A percentile compares a stretch with the other conserved stretches of the same genome.
Conservation (phyloP, 768 basidiomycete genomes). For the Lactarius vividus region DNA sequence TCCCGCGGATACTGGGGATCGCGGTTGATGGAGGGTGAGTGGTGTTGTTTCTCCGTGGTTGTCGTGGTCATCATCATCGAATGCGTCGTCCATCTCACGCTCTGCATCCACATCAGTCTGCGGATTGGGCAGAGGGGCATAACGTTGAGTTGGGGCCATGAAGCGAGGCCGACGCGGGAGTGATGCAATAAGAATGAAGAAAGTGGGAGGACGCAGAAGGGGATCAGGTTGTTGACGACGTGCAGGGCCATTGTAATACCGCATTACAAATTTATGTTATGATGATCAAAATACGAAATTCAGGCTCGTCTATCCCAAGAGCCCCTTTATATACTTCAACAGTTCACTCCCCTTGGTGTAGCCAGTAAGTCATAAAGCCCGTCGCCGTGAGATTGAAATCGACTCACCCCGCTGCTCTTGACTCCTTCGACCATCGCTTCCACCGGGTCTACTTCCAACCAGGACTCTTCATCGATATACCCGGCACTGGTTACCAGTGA, state of each 20-base stretch:
- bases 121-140: conserved; percentile 51
- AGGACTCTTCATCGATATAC: conserved; percentile 35
- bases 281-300: neutral
- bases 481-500: conserved; percentile 31
- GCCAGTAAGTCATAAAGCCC: conserved; percentile 15
- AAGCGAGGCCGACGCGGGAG: neutral
- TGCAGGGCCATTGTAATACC: neutral
- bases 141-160: conserved; percentile 47
- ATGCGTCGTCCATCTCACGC: conserved; percentile 75
- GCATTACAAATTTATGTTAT: neutral
- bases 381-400: neutral
- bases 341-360: conserved; percentile 47
- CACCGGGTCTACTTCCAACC: conserved; percentile 46
- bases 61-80: conserved; percentile 61
- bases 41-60: conserved; percentile 39
- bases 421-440: conserved; percentile 77
- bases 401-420: conserved; percentile 63
- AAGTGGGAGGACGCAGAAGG: neutral
- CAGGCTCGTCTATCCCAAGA: conserved; percentile 26
- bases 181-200: neutral
- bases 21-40: conserved; percentile 35
- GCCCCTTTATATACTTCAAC: conserved; percentile 26
- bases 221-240: neutral
- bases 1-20: conserved; percentile 35
- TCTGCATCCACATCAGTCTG: conserved; percentile 44